Evolutionary conservation across 225 moss, liverwort and hornwort species (phyloP).

Genomic region (Takakia lepidozioides): DNA sequence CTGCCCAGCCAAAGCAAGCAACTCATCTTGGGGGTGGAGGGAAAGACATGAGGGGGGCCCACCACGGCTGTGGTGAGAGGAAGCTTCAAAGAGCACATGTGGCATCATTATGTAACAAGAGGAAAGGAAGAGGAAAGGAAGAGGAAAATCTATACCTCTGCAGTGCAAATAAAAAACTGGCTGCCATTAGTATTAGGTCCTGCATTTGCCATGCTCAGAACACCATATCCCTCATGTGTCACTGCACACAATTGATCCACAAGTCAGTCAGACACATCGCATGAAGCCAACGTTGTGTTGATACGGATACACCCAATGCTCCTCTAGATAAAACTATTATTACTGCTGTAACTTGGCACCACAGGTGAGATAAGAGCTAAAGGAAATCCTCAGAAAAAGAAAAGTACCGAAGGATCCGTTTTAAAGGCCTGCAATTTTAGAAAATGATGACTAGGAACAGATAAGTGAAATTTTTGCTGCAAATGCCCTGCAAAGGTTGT

Average conservation of each 20-base stretch:
- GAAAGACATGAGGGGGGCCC: background rate
- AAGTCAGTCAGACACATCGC: slow-evolving; percentile 8
- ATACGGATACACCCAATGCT: background rate
- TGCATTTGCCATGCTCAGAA: slow-evolving; percentile 94
- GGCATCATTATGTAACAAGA: background rate
- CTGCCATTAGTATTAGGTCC: slow-evolving; percentile 89
- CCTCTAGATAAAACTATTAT: background rate
- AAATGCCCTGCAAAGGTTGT: too few relatives aligned
- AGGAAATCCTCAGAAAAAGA: too few relatives aligned
- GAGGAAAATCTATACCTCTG: slow-evolving; percentile 21
- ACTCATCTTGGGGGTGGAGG: background rate
- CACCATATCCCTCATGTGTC: slow-evolving; percentile 62
- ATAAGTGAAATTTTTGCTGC: too few relatives aligned
- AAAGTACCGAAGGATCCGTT: too few relatives aligned
- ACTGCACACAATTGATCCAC: slow-evolving; percentile 33
- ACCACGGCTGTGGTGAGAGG: background rate
- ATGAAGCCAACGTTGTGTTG: background rate
- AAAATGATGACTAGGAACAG: too few relatives aligned
- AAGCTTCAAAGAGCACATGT: background rate
- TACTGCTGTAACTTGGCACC: background rate
- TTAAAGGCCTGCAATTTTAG: too few relatives aligned
- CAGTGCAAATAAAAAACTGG: slow-evolving; percentile 93
- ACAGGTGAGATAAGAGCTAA: too few relatives aligned
- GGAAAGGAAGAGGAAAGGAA: background rate
- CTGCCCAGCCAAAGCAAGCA: background rate